Evolutionary conservation across 352 stramenopile species (phyloP).

Genomic region (Phytopythium boreale): DNA sequence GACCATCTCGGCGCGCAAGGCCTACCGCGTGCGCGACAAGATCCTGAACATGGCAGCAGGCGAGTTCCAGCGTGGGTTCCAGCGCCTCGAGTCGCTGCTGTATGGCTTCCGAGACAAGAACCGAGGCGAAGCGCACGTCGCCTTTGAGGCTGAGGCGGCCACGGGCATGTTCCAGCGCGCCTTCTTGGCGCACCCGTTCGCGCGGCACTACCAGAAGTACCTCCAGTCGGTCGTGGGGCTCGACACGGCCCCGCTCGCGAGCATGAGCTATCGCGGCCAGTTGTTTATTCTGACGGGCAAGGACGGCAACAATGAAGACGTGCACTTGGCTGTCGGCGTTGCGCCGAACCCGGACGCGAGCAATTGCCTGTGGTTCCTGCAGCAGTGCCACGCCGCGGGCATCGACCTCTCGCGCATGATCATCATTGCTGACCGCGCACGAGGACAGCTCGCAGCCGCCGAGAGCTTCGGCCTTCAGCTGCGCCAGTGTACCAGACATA

Average conservation of each 20-base stretch:
- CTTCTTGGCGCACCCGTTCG: conserved; percentile 27
- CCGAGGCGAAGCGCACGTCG: conserved; percentile 15
- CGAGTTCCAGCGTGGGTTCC: conserved; percentile 27
- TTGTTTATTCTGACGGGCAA: conserved; percentile 27
- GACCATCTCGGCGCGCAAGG: conserved; percentile 27
- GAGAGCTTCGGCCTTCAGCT: conserved; percentile 14
- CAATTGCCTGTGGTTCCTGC: conserved; percentile 30
- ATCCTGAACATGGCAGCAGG: conserved; percentile 26
- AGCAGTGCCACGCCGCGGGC: conserved; percentile 23
- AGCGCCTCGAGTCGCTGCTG: conserved; percentile 25
- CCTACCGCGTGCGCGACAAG: conserved; percentile 28
- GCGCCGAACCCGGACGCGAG: conserved; percentile 18
- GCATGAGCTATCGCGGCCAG: conserved; percentile 28
- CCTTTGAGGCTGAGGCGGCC: conserved; percentile 16
- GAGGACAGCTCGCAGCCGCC: conserved; percentile 14
- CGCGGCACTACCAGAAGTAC: conserved; percentile 17
- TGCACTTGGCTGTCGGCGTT: conserved; percentile 23
- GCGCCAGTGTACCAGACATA: conserved; percentile 27
- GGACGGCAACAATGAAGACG: conserved; percentile 26
- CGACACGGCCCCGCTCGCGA: conserved; percentile 22
- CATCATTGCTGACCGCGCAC: conserved; percentile 20
- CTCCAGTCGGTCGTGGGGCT: conserved; percentile 25
- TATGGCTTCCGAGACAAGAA: conserved; percentile 29
- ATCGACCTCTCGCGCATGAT: conserved; percentile 19
- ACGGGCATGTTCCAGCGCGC: conserved; percentile 23